Base-by-base conservation (phyloP, 2,329 filamentous ascomycete species). In the Xylariaceae sp. region DNA sequence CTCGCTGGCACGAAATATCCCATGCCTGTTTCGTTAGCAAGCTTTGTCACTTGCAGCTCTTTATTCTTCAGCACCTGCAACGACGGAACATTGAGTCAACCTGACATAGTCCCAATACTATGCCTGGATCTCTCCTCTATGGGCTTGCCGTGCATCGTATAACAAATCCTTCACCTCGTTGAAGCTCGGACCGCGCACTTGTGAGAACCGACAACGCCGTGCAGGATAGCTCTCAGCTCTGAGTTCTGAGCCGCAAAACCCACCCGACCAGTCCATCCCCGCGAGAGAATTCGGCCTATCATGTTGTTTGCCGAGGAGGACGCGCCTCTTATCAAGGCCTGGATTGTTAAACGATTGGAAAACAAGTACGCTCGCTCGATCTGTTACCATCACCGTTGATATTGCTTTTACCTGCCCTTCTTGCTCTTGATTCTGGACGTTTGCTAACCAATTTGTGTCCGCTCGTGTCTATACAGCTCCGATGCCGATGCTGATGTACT, bases 401-500 rank as follows among this genome's bases (percentile, higher is more conserved):
- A 42, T 42, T 9, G 9, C 37, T 42, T 10, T 9, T 42, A 42
- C 37, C 7, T 42, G 9, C 49, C 11, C 6, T 13, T 11, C 13
- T 45, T 58, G 37, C 55, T 47, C 56, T 57, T 44, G 7, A 3
- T 39, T 17, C 30, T 10, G 11, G 42, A 53, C 53, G 4, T 55
- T 45, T 8, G 62, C 57, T 62, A 23, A 60, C 59, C 49, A 51
- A 17, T 58, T 18, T 51, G n/a, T 54, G 17, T 37, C 56, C 30
- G 53, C 48, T 15, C 51, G n/a, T 44, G 56, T 37, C 53, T 60
- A n/a, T 52, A 34, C 63, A 90, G 88, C 56, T 90, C 88, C 34
- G 89, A 92, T 68, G 89, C 88, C 54, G 90, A 94, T 71, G 83
- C 87, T 37, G 89, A 92, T 68, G 88, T 93, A 4, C 84, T 94